These are phyloP conservation scores for Boletellus sp. DNA, from an alignment of 768 basidiomycete genomes.

Conservation along the genomic window DNA sequence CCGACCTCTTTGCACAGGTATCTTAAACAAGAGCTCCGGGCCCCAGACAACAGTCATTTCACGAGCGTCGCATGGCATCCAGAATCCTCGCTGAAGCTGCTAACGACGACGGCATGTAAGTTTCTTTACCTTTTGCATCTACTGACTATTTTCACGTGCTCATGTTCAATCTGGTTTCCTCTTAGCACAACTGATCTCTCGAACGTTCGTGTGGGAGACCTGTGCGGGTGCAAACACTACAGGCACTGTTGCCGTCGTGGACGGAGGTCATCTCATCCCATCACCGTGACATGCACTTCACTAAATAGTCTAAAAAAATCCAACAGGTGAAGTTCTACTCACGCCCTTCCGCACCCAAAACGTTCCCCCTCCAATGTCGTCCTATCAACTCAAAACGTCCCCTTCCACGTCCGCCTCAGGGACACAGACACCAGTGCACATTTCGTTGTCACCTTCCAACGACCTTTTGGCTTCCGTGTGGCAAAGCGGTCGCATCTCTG, in stretches of 20 bases:
- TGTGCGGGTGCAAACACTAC: slow-evolving; percentile 72
- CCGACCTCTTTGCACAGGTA: slow-evolving; percentile 52
- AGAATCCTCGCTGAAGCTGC: slow-evolving; percentile 63
- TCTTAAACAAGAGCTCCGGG: slow-evolving; percentile 82
- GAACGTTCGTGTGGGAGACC: slow-evolving; percentile 77
- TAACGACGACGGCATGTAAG: slow-evolving; percentile 66
- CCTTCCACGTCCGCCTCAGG: slow-evolving; percentile 1
- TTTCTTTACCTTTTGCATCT: slow-evolving; percentile 3
- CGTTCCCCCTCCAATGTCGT: slow-evolving; percentile 97
- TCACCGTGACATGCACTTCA: neutral
- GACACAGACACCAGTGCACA: slow-evolving; percentile 53
- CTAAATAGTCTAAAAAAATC: neutral
- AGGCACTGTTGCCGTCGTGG: slow-evolving; percentile 84
- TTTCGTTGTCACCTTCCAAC: slow-evolving; percentile 51
- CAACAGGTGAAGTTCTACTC: slow-evolving; percentile 65
- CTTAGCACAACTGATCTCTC: slow-evolving; percentile 52
- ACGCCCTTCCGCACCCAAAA: slow-evolving; percentile 95
- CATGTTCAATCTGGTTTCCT: slow-evolving; percentile 1
- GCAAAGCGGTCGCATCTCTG: slow-evolving; percentile 61
- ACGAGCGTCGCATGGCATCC: slow-evolving; percentile 85
- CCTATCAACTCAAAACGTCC: slow-evolving; percentile 42
- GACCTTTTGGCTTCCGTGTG: slow-evolving; percentile 68
- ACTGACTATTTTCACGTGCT: neutral
- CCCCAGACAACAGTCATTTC: slow-evolving; percentile 53
- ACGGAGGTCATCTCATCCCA: slow-evolving; percentile 64